Evolutionary conservation across 805 yeast genomes (phyloP).

Genomic region (Candida maris): DNA sequence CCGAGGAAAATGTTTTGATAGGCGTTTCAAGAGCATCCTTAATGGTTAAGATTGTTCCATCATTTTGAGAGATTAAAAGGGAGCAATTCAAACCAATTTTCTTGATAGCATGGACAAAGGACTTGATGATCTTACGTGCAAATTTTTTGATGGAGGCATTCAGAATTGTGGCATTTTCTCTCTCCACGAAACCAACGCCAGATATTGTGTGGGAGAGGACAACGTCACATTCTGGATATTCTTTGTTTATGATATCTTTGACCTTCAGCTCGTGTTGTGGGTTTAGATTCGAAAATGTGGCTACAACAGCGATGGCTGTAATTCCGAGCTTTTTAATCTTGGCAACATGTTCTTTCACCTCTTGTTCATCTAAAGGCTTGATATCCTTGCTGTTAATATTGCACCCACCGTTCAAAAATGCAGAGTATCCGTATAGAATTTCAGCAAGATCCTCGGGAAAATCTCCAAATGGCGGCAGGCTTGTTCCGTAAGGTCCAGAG

Average conservation of each 20-base stretch:
- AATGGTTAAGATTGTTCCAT: slow-evolving; percentile 43
- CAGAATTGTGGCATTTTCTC: slow-evolving; percentile 46
- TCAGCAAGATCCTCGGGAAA: slow-evolving; percentile 38
- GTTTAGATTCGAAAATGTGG: slow-evolving; percentile 39
- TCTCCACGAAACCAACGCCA: slow-evolving; percentile 42
- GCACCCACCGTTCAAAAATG: slow-evolving; percentile 38
- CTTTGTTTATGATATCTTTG: slow-evolving; percentile 30
- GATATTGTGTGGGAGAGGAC: slow-evolving; percentile 40
- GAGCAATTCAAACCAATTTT: slow-evolving; percentile 36
- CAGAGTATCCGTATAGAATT: slow-evolving; percentile 35
- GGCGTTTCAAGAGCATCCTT: slow-evolving; percentile 38
- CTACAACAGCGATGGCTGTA: slow-evolving; percentile 37
- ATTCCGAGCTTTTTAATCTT: slow-evolving; percentile 34
- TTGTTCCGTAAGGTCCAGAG: slow-evolving; percentile 40
- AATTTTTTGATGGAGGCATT: slow-evolving; percentile 43
- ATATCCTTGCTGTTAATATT: slow-evolving; percentile 41
- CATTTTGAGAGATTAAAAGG: slow-evolving; percentile 42
- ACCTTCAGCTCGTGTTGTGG: slow-evolving; percentile 36
- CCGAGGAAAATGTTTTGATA: slow-evolving; percentile 45
- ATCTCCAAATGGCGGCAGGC: slow-evolving; percentile 41
- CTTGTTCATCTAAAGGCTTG: slow-evolving; percentile 29
- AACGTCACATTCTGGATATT: slow-evolving; percentile 32
- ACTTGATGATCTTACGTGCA: slow-evolving; percentile 38
- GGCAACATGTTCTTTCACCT: slow-evolving; percentile 10
- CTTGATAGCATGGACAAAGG: slow-evolving; percentile 38